Conservation (phyloP, 768 basidiomycete genomes). For the Boletus speciosus region DNA sequence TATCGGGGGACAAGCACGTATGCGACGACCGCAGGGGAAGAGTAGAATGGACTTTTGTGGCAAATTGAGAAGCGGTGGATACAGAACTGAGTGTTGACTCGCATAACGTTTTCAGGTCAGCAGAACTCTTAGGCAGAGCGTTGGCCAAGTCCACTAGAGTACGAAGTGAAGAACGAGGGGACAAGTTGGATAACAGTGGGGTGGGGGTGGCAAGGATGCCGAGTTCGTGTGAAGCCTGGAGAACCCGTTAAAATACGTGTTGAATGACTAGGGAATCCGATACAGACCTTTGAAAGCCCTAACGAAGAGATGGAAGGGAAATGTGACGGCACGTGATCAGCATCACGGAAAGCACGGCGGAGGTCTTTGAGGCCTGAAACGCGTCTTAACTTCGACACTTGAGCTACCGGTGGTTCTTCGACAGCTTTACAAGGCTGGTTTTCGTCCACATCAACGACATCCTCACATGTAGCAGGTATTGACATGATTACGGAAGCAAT, state of each 20-base stretch:
- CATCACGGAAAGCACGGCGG: slow-evolving; percentile 23
- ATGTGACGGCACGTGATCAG: slow-evolving; percentile 4
- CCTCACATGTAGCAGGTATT: slow-evolving; percentile 27
- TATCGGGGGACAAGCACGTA: background rate
- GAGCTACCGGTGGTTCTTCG: background rate
- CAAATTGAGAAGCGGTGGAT: slow-evolving; percentile 18
- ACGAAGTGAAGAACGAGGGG: slow-evolving; percentile 21
- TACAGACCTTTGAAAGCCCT: slow-evolving; percentile 18
- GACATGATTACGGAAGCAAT: slow-evolving; percentile 25
- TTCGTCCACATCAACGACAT: slow-evolving; percentile 5
- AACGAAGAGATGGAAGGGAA: slow-evolving; percentile 4
- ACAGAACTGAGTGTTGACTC: slow-evolving; percentile 18
- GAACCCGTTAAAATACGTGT: background rate
- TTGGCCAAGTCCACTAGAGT: slow-evolving; percentile 23
- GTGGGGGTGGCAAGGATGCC: slow-evolving; percentile 12
- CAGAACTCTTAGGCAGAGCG: background rate
- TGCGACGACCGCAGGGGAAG: slow-evolving; percentile 4
- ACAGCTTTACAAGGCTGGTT: background rate
- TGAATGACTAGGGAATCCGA: background rate
- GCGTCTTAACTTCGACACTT: slow-evolving; percentile 21
- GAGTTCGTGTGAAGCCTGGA: slow-evolving; percentile 23
- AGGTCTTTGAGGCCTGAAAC: slow-evolving; percentile 21
- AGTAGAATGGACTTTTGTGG: slow-evolving; percentile 9
- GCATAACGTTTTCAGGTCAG: slow-evolving; percentile 20
- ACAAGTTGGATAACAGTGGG: slow-evolving; percentile 3